Base-by-base conservation (phyloP, 2,329 filamentous ascomycete genomes). In the Plectosphaerella sp. region DNA sequence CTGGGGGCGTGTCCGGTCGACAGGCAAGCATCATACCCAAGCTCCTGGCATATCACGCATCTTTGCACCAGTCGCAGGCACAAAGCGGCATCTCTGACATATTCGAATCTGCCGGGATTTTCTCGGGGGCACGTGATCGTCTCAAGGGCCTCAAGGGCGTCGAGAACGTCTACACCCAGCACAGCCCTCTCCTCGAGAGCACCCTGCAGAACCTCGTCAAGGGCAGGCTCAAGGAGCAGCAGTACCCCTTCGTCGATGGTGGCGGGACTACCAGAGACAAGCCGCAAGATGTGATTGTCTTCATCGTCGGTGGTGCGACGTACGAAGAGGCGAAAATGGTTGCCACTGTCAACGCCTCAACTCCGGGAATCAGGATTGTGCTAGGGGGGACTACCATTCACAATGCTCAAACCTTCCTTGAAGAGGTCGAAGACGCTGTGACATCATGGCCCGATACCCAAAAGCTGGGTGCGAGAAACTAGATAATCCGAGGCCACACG, bases 81-180 rank as follows among this genome's bases (percentile, higher is more conserved):
- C 82, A 83, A 2, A 83, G 87, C 10, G 91, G 90, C 5, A 91
- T 97, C 52, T 86, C 91, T 0, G 93, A 97, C 59, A 83, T 97
- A 7, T 97, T 99, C 62, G 92, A 97, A 63, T 88, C 90, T 0
- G 83, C 87, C 0, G 93, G 91, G 5, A 93, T 99, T 58, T 96
- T 99, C 70, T 89, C 90, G 1, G 89, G 89, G 12, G 91, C 92
- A 11, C 82, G 91, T 39, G 90, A 87, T 63, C 85, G 92, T 5
- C 91, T 99, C 69, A 96, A 96, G 64, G 94, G 94, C 0, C 78
- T 99, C 14, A 97, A 97, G 65, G 94, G 94, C 2, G 94, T 99
- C 1, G 95, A 99, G 68, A 99, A 99, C 62, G 94, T 99, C 25
- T 99, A 99, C 68, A 99, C 94, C 0, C 95, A 99, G 67, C 94